Percentiles rank a stretch among this genome's conserved stretches.
These are phyloP conservation scores for Aureobasidium melanogenum DNA, from an alignment of 2,329 filamentous ascomycete species.

Conservation along the genomic window DNA sequence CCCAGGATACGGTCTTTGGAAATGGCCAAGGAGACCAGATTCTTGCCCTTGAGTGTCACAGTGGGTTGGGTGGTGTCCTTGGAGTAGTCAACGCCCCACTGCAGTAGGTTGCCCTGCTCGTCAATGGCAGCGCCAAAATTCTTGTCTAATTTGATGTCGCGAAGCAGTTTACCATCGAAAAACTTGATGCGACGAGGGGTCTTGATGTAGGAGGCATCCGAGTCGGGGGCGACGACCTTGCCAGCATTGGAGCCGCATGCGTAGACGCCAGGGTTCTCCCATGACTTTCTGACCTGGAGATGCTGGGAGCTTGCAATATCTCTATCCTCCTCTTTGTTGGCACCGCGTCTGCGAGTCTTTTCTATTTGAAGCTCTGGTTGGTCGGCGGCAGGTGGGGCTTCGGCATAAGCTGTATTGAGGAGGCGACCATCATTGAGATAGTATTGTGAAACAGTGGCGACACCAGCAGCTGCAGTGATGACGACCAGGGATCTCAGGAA, in stretches of 20 bases:
- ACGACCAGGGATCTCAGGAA: conserved; percentile 35
- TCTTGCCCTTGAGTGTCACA: conserved; percentile 69
- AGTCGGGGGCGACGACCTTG: conserved; percentile 76
- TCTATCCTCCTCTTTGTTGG: conserved; percentile 61
- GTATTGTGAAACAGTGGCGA: conserved; percentile 37
- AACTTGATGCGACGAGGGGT: conserved; percentile 67
- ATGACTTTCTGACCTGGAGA: conserved; percentile 74
- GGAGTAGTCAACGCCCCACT: conserved; percentile 80
- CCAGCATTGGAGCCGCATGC: conserved; percentile 86
- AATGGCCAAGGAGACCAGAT: conserved; percentile 65
- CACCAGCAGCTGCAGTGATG: conserved; percentile 33
- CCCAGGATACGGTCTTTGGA: conserved; percentile 79
- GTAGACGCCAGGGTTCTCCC: conserved; percentile 79
- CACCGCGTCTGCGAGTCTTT: conserved; percentile 46
- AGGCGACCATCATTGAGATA: conserved; percentile 31
- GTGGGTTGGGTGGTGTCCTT: conserved; percentile 54
- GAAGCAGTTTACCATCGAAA: conserved; percentile 75
- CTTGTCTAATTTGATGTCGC: conserved; percentile 78
- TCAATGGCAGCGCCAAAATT: conserved; percentile 79
- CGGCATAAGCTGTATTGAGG: conserved; percentile 36
- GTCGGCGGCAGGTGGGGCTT: conserved; percentile 35
- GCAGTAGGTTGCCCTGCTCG: conserved; percentile 78
- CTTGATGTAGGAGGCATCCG: conserved; percentile 69
- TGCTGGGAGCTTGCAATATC: conserved; percentile 78
- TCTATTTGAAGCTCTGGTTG: conserved; percentile 58